Evolutionary conservation across 441 rosid species (phyloP).

Genomic region (Kokia cookei): DNA sequence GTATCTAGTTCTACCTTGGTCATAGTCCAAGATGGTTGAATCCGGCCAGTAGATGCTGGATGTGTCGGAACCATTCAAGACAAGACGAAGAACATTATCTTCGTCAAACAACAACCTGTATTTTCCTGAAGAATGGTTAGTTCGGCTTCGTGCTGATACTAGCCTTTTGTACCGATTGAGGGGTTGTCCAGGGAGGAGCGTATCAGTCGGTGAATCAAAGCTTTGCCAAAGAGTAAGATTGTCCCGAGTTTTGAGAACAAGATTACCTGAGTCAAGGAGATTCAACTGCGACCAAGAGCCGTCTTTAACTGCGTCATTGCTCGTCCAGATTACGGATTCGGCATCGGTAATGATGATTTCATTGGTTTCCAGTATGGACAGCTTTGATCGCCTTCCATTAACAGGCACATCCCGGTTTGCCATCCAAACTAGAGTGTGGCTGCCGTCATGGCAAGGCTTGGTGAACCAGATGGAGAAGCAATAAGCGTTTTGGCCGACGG

Average conservation of each 20-base stretch:
- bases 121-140: conserved; percentile 19
- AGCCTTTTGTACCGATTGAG: conserved; percentile 13
- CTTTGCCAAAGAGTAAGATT: conserved; percentile 25
- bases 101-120: conserved; percentile 26
- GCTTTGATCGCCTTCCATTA: conserved; percentile 15
- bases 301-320: neutral
- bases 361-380: neutral
- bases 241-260: neutral
- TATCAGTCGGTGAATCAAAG: conserved; percentile 35
- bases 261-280: conserved; percentile 8
- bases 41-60: conserved; percentile 37
- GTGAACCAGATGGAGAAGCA: conserved; percentile 21
- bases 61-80: conserved; percentile 14
- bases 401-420: conserved; percentile 19
- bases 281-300: neutral
- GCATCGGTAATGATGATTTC: conserved; percentile 11
- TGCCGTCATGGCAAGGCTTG: neutral
- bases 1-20: conserved; percentile 20
- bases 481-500: conserved; percentile 12
- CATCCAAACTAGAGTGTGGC: conserved; percentile 18
- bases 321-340: conserved; percentile 3
- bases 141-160: conserved; percentile 22
- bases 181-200: conserved; percentile 32
- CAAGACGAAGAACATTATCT: conserved; percentile 28
- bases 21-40: neutral